Evolutionary conservation across 169 alveolate genomes (phyloP), one percentile per base, ranked within the genome.

Genomic region (Cryptosporidium sp.): DNA sequence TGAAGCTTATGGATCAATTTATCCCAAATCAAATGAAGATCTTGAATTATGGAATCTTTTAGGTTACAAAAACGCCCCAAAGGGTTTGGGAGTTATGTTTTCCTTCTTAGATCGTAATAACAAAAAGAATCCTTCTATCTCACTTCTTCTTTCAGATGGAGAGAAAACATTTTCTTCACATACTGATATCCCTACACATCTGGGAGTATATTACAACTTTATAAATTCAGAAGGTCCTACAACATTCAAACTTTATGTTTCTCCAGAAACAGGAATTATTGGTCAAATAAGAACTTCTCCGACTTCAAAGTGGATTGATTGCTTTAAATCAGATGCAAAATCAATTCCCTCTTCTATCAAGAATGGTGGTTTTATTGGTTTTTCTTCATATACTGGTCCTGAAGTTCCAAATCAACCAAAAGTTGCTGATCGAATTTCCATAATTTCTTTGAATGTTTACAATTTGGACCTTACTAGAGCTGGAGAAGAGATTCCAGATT

Each of bases 11-110:
- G 89, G 89, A 80, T 60, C 89, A 18, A 65, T 84, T 12, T 85
- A 85, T 62, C 93, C 93, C 8, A 72, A 85, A 80, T 52, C 93
- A 35, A 70, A 58, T n/a, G 94, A 87, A 29, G 93, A 87, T 29
- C 85, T 84, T 31, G 86, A 75, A 9, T 69, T 29, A 39, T 84
- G 94, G 93, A 86, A 60, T 37, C 86, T 92, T 58, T 68, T 92
- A 8, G 94, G 94, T 7, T 92, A 92, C 73, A 89, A 92, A 67
- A 75, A 69, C 80, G 53, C 67, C 16, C 94, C 94, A 31, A 91
- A 91, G 21, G 95, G 94, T 3, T 51, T 91, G 56, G 95, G 95
- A 8, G 93, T 93, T 37, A 45, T 91, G 69, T 93, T 93, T 75
- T 71, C 86, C 10, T 48, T 85, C 29, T 53, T 73, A 44, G 95